Percentiles rank a stretch among this genome's conserved stretches.
Conservation (phyloP, 257 asterid species). For the Forsythia suspensa region DNA sequence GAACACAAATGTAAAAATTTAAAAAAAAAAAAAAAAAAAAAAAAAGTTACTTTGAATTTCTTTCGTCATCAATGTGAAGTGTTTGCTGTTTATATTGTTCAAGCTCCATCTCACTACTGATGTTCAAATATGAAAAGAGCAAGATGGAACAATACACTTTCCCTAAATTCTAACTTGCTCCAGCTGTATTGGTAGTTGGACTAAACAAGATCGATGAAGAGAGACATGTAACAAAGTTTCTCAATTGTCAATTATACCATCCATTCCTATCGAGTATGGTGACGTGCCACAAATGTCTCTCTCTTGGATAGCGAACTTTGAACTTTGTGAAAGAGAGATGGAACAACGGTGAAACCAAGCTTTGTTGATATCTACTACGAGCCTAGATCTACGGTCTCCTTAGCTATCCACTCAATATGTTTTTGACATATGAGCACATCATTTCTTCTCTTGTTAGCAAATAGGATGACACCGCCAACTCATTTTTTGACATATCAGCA, state of each 20-base stretch:
- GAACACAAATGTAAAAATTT: not conserved
- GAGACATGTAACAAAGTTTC: not conserved
- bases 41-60: not conserved
- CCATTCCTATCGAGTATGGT: not conserved
- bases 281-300: not conserved
- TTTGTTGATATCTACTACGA: not conserved
- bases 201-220: not conserved
- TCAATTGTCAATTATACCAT: not conserved
- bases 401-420: too few species aligned
- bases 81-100: not conserved
- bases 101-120: conserved; percentile 33
- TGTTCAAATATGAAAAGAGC: not conserved
- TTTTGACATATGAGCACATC: too few species aligned
- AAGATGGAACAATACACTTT: not conserved
- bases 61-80: not conserved
- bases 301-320: not conserved
- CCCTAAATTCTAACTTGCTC: not conserved
- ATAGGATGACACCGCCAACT: not conserved
- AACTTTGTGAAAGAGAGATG: not conserved
- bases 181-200: not conserved
- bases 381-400: not conserved
- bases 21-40: not conserved
- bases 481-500: not conserved
- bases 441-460: not conserved
- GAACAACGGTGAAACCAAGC: not conserved